These are phyloP conservation scores for Hordeum marinum DNA, from an alignment of 176 grass and related monocot genomes.

Conservation along the genomic window DNA sequence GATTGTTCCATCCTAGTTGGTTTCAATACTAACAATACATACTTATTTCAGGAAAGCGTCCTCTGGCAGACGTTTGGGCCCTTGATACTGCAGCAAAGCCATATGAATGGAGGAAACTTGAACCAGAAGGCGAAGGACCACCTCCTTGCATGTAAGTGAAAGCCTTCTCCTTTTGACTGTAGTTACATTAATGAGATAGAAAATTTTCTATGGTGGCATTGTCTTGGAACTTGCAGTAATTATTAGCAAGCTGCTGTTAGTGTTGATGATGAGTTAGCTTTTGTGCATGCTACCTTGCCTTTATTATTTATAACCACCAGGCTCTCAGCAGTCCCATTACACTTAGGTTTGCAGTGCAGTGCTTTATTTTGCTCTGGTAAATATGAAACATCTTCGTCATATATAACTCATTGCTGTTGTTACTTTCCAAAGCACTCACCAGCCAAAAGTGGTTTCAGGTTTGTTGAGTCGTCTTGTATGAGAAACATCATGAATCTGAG, in stretches of 20 bases:
- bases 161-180: background rate
- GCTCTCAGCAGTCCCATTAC: background rate
- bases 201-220: conserved; percentile 1
- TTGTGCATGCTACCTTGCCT: background rate
- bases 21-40: conserved; percentile 12
- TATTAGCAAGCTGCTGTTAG: background rate
- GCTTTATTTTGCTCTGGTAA: background rate
- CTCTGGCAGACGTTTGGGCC: conserved; percentile 97
- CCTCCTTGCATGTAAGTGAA: conserved; percentile 93
- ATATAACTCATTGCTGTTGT: background rate
- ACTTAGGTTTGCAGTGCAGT: background rate
- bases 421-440: background rate
- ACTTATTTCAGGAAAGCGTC: conserved; percentile 65
- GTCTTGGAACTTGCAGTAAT: conserved; percentile 1
- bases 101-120: conserved; percentile 97
- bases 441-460: background rate
- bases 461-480: conserved; percentile 12
- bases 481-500: background rate
- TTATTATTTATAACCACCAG: background rate
- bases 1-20: background rate
- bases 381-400: conserved; percentile 4
- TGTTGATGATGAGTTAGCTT: background rate
- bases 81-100: conserved; percentile 97
- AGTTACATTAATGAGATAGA: conserved; percentile 1
- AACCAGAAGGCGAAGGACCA: conserved; percentile 97